These are phyloP conservation scores for Mortierella sp. DNA, from an alignment of 371 early-diverging fungal species.

Conservation along the genomic window DNA sequence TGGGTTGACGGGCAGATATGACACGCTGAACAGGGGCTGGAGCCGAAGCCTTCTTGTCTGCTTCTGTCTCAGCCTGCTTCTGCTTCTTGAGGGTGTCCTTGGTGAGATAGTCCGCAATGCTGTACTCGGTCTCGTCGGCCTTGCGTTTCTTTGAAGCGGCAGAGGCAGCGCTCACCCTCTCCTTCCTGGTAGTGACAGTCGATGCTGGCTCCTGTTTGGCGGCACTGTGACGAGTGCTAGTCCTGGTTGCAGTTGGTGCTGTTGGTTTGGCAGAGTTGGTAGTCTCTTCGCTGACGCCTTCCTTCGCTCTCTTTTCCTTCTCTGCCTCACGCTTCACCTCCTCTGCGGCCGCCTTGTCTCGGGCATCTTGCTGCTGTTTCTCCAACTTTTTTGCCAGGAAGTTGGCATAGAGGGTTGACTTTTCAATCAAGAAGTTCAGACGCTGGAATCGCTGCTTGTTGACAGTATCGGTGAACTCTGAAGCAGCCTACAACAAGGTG, in stretches of 20 bases:
- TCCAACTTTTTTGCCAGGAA: constrained; percentile 86
- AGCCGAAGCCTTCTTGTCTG: not conserved
- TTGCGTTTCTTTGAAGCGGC: constrained; percentile 60
- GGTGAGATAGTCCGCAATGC: constrained; percentile 71
- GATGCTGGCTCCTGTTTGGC: constrained; percentile 17
- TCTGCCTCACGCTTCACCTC: constrained; percentile 44
- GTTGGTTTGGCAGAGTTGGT: not conserved
- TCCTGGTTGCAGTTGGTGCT: constrained; percentile 14
- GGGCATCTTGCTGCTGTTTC: constrained; percentile 79
- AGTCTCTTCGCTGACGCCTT: constrained; percentile 16
- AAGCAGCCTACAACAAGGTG: constrained; percentile 62
- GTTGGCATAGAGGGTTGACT: constrained; percentile 85
- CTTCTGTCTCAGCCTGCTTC: constrained; percentile 33
- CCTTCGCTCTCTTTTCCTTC: constrained; percentile 34
- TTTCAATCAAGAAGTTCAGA: constrained; percentile 84
- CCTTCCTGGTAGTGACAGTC: constrained; percentile 23
- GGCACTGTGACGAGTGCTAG: constrained; percentile 38
- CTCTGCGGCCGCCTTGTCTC: constrained; percentile 65
- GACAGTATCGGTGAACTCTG: constrained; percentile 69
- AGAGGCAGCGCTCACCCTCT: not conserved
- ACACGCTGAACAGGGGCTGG: constrained; percentile 32
- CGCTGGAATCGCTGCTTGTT: constrained; percentile 82
- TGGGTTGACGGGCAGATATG: constrained; percentile 81
- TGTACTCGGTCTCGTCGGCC: constrained; percentile 66
- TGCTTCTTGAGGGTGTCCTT: constrained; percentile 60